Conservation (phyloP, 495 filamentous ascomycete species). For the Niebla homalea region DNA sequence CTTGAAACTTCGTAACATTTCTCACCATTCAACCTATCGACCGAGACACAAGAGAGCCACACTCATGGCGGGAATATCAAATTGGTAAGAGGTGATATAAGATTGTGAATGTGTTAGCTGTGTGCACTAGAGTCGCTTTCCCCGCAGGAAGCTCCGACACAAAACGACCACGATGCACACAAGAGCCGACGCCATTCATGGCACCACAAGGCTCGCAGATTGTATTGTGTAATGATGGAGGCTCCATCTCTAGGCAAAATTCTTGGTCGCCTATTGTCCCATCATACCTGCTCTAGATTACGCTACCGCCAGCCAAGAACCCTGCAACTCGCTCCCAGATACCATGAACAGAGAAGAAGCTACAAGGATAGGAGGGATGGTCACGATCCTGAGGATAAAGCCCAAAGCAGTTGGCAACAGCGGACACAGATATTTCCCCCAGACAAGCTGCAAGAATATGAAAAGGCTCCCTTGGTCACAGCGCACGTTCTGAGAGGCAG, state of each 20-base stretch:
- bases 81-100: too few species aligned
- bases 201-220: too few species aligned
- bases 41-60: too few species aligned
- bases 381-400: conserved; percentile 11
- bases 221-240: conserved; percentile 51
- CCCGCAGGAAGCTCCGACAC: background rate
- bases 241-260: conserved; percentile 62
- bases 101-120: too few species aligned
- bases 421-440: conserved; percentile 53
- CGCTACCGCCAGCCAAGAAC: conserved; percentile 33
- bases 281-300: conserved; percentile 49
- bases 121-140: too few species aligned
- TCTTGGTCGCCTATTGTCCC: conserved; percentile 71
- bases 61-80: too few species aligned
- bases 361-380: conserved; percentile 6
- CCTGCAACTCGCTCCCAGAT: conserved; percentile 14
- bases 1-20: too few species aligned
- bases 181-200: too few species aligned
- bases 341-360: conserved; percentile 10
- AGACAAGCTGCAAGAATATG: conserved; percentile 68
- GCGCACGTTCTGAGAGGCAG: conserved; percentile 57
- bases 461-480: conserved; percentile 69
- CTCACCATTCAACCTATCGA: too few species aligned
- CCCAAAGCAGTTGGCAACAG: conserved; percentile 66
- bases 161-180: too few species aligned